A percentile compares a stretch with the other conserved stretches of the same genome.
Evolutionary conservation across 129 eudicot genomes (phyloP).

Genomic region (Helianthus annuus): DNA sequence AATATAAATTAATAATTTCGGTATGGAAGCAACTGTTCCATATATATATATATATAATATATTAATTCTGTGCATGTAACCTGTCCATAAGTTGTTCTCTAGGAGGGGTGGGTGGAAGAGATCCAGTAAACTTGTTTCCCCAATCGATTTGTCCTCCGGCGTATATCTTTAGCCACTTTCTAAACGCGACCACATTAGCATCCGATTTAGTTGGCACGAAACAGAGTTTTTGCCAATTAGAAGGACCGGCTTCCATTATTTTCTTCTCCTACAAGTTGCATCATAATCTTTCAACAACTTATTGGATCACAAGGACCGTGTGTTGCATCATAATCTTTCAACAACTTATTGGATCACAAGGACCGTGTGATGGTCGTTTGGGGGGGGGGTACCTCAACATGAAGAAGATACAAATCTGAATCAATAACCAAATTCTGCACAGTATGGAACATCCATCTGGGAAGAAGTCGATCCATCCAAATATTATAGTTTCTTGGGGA

Average conservation of each 20-base stretch:
- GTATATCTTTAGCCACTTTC: slow-evolving; percentile 50
- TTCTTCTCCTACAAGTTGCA: neutral
- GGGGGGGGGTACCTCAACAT: neutral
- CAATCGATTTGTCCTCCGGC: neutral
- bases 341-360: slow-evolving; percentile 7
- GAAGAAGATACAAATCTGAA: neutral
- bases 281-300: neutral
- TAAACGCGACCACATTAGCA: slow-evolving; percentile 32
- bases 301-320: slow-evolving; percentile 34
- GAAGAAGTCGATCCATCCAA: neutral
- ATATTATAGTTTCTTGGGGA: slow-evolving; percentile 39
- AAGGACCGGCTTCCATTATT: neutral
- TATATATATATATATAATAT: neutral
- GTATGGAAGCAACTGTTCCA: too few relatives aligned
- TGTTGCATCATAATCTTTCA: neutral
- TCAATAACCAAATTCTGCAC: neutral
- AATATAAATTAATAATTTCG: too few relatives aligned
- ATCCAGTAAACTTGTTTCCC: slow-evolving; percentile 3
- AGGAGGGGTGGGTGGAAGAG: slow-evolving; percentile 1
- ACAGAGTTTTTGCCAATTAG: neutral
- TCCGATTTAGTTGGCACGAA: neutral
- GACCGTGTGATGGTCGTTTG: slow-evolving; percentile 56
- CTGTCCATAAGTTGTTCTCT: slow-evolving; percentile 44
- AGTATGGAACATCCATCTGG: neutral
- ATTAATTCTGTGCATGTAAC: slow-evolving; percentile 17